Evolutionary conservation across 768 basidiomycete genomes (phyloP), one percentile per base, ranked within the genome.

Genomic region (Mycena belliarum): DNA sequence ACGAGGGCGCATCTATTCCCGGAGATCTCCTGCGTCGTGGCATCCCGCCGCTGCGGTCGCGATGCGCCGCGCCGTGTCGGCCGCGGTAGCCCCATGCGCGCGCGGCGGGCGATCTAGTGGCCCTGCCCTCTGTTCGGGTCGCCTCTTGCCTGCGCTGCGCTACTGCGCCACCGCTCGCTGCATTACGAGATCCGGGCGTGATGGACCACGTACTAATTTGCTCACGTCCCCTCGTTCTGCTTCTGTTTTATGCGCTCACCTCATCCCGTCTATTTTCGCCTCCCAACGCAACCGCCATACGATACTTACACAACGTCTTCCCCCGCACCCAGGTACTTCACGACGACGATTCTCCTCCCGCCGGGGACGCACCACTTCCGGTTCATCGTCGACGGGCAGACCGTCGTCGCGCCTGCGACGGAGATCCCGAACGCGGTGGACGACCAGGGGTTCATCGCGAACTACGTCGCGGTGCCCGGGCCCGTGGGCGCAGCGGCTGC

Each of bases 331-430:
- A n/a, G n/a, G n/a, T n/a, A n/a, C 21, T 63, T 63, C 54, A 52
- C 57, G 43, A 70, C 75, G 4, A 75, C 70, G n/a, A 75, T 83
- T 44, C 35, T 65, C 43, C 82, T 98, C 0, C 83, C 85, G 11
- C 93, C 94, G 0, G 96, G 96, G 16, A 94, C 94, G 0, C 94
- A 98, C 68, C 91, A 95, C 63, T 81, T 98, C 69, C 92, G 95
- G 56, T 98, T 97, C 79, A 84, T 98, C 63, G 91, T 98, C 59
- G 96, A 98, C 70, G 91, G 89, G 45, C 82, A 86, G 44, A 93
- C 89, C 86, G 84, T 88, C 59, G 84, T 89, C 8, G 83, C 89
- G 3, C 62, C 62, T 15, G 28, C 62, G 23, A 82, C 88, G 61
- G 85, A 91, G 61, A 80, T 81, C 24, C 89, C 91, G 7, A 87